Conservation (phyloP, 257 asterid genomes). For the Solanum ahanhuiri region DNA sequence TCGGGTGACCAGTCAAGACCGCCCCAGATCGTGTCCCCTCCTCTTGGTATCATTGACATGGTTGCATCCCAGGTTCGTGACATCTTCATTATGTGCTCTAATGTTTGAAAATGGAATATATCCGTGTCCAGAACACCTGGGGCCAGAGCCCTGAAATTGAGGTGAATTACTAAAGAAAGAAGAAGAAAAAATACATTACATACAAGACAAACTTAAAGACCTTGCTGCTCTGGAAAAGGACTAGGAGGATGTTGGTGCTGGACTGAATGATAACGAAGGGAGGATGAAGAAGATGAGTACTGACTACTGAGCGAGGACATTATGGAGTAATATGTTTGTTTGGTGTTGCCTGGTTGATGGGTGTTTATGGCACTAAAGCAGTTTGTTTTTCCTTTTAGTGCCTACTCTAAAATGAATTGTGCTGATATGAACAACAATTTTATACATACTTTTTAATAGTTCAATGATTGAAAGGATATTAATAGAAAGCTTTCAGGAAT, state of each 20-base stretch:
- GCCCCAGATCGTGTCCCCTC: conserved; percentile 94
- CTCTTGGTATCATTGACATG: conserved; percentile 90
- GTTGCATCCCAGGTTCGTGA: conserved; percentile 96
- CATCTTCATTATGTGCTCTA: conserved; percentile 87
- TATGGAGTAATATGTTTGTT: not conserved
- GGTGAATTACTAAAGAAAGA: not conserved
- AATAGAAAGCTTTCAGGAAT: not conserved
- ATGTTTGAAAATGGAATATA: conserved; percentile 63
- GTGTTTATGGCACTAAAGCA: not conserved
- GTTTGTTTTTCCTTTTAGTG: not conserved
- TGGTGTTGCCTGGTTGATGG: not conserved
- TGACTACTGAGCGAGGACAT: not conserved
- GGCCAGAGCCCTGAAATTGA: conserved; percentile 50
- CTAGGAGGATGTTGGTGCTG: not conserved
- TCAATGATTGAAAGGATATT: not conserved
- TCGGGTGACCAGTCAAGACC: conserved; percentile 92
- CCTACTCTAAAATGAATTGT: not conserved
- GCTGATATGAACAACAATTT: not conserved
- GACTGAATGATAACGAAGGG: not conserved
- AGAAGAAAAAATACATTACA: not conserved
- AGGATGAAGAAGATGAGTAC: not conserved
- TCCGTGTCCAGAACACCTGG: conserved; percentile 69
- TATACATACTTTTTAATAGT: not conserved
- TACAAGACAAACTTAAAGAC: not conserved
- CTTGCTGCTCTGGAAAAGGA: not conserved